Evolutionary conservation across 148 eudicot species (phyloP).

Genomic region (Mesembryanthemum crystallinum): DNA sequence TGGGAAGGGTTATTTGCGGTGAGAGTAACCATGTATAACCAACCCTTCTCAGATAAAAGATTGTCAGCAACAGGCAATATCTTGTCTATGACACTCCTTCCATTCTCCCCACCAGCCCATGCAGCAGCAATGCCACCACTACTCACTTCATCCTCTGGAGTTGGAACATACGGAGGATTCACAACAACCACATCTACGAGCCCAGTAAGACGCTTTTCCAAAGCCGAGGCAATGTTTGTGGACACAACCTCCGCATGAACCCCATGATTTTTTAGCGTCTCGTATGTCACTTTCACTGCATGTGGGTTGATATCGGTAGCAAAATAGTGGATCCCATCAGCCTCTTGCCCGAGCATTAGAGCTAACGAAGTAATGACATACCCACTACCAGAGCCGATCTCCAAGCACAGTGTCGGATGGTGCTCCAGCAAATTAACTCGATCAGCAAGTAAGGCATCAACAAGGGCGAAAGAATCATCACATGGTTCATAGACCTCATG

Average conservation of each 20-base stretch:
- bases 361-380: conserved; percentile 87
- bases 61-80: conserved; percentile 74
- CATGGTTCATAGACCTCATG: conserved; percentile 95
- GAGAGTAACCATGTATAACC: conserved; percentile 81
- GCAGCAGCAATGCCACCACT: conserved; percentile 63
- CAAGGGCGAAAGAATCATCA: conserved; percentile 87
- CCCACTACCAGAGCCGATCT: conserved; percentile 96
- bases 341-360: conserved; percentile 59
- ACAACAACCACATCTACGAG: conserved; percentile 81
- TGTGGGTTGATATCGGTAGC: conserved; percentile 86
- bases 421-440: conserved; percentile 59
- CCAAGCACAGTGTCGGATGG: conserved; percentile 68
- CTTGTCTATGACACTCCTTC: conserved; percentile 74
- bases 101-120: conserved; percentile 98
- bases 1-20: conserved; percentile 68
- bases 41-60: conserved; percentile 77
- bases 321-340: conserved; percentile 44
- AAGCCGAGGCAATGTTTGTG: conserved; percentile 69
- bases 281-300: conserved; percentile 56
- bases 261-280: conserved; percentile 72
- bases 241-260: conserved; percentile 73
- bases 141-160: conserved; percentile 94
- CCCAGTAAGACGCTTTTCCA: conserved; percentile 56
- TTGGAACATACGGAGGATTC: conserved; percentile 97
- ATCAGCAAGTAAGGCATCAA: conserved; percentile 84